These are phyloP conservation scores for Penicillium lividum DNA, from an alignment of 495 filamentous ascomycete genomes.

Conservation along the genomic window DNA sequence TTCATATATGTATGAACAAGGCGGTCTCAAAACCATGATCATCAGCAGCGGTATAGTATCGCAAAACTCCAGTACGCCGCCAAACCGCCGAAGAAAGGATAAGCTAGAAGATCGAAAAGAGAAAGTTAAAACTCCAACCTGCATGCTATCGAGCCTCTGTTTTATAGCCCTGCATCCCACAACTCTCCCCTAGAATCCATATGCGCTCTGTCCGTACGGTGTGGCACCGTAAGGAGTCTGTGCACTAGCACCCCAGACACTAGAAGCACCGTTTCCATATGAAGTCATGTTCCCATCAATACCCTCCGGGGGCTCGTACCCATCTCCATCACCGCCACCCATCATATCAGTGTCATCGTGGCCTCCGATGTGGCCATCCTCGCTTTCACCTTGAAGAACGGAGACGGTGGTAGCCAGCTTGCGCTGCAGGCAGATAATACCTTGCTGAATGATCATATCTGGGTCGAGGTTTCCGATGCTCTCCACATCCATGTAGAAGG, in stretches of 20 bases:
- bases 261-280: constrained; percentile 62
- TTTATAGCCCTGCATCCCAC: constrained; percentile 10
- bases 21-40: constrained; percentile 12
- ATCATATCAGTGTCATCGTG: constrained; percentile 54
- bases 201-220: constrained; percentile 63
- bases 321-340: constrained; percentile 62
- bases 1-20: constrained; percentile 16
- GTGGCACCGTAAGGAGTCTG: constrained; percentile 70
- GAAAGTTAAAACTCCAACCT: constrained; percentile 23
- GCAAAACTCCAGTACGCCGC: constrained; percentile 30
- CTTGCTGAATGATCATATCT: constrained; percentile 81
- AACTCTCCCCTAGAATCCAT: constrained; percentile 31
- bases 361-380: constrained; percentile 50
- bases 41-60: constrained; percentile 11
- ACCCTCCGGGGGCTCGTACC: constrained; percentile 57
- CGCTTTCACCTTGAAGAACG: constrained; percentile 56
- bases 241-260: constrained; percentile 62
- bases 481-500: constrained; percentile 93
- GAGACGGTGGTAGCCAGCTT: constrained; percentile 87
- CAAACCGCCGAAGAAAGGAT: constrained; percentile 24
- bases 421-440: constrained; percentile 83
- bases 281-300: constrained; percentile 77
- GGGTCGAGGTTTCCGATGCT: constrained; percentile 84
- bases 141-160: constrained; percentile 25
- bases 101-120: constrained; percentile 13